A percentile compares a stretch with the other conserved stretches of the same genome.
Conservation (phyloP, 2,329 filamentous ascomycete species). For the Lecanoromycetidae sp. region DNA sequence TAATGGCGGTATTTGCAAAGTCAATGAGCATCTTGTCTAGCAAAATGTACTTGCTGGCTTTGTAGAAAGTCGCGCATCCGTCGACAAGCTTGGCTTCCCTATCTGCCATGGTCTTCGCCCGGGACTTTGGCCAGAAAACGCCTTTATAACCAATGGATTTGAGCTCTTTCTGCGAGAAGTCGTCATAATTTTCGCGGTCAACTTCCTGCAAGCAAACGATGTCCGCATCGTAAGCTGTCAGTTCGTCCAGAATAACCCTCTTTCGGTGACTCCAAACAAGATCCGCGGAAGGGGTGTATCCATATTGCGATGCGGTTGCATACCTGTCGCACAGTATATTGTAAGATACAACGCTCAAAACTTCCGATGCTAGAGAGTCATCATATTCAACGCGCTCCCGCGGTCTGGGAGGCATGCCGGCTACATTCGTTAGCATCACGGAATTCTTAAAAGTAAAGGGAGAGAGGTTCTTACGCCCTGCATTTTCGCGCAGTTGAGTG, state of each 20-base stretch:
- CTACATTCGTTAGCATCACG: constrained; percentile 34
- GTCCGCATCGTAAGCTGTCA: constrained; percentile 68
- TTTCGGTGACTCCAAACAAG: constrained; percentile 80
- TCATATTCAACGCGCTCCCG: constrained; percentile 70
- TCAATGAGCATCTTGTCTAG: constrained; percentile 92
- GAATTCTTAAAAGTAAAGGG: constrained; percentile 18
- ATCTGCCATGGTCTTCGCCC: constrained; percentile 83
- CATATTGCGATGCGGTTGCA: constrained; percentile 72
- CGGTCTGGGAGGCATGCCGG: constrained; percentile 62
- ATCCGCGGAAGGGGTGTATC: constrained; percentile 74
- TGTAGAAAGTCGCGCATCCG: constrained; percentile 94
- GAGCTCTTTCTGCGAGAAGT: constrained; percentile 77
- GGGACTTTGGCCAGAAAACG: constrained; percentile 79
- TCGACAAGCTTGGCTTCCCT: constrained; percentile 83
- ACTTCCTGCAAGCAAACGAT: constrained; percentile 91
- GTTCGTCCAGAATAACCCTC: constrained; percentile 69
- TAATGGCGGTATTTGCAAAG: constrained; percentile 83
- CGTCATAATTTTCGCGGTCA: constrained; percentile 80
- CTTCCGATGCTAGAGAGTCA: constrained; percentile 41
- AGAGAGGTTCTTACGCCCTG: constrained; percentile 55
- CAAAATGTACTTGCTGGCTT: constrained; percentile 83
- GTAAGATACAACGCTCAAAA: constrained; percentile 79
- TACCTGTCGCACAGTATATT: constrained; percentile 94
- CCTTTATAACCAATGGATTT: constrained; percentile 86
- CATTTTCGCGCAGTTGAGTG: constrained; percentile 67